phyloP scores from a whole-genome alignment of 768 basidiomycete species.

The Rossbeevera mucosa region DNA sequence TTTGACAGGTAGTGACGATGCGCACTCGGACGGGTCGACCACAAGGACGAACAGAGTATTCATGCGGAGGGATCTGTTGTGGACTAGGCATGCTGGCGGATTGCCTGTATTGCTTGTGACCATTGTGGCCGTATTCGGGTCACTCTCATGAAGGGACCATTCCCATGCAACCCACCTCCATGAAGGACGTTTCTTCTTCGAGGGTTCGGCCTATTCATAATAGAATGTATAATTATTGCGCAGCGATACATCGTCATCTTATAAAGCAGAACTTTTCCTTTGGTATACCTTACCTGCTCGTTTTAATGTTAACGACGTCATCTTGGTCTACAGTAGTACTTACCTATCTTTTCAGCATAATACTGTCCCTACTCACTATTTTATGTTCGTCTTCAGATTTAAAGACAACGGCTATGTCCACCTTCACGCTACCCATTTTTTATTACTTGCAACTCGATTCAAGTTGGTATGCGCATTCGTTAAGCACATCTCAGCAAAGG shows the following conservation, averaged over 20 bases:
- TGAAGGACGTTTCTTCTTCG: not conserved
- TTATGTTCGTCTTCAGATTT: not conserved
- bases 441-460: not conserved
- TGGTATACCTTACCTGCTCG: not conserved
- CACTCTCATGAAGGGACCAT: not conserved
- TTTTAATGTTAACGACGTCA: not conserved
- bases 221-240: not conserved
- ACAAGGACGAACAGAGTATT: constrained; percentile 44
- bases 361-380: not conserved
- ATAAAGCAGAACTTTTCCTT: not conserved
- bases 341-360: not conserved
- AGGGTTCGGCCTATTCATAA: not conserved
- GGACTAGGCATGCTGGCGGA: not conserved
- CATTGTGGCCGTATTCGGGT: not conserved
- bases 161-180: not conserved
- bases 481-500: not conserved
- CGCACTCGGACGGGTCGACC: constrained; percentile 16
- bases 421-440: not conserved
- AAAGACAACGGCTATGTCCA: not conserved
- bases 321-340: not conserved
- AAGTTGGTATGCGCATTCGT: too few relatives aligned
- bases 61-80: not conserved
- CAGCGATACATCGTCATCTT: not conserved
- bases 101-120: not conserved
- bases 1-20: constrained; percentile 44